Evolutionary conservation across 192 early-diverging fungal genomes (phyloP), one percentile per base, ranked within the genome.

Genomic region (Borealophlyctis nickersoniae): DNA sequence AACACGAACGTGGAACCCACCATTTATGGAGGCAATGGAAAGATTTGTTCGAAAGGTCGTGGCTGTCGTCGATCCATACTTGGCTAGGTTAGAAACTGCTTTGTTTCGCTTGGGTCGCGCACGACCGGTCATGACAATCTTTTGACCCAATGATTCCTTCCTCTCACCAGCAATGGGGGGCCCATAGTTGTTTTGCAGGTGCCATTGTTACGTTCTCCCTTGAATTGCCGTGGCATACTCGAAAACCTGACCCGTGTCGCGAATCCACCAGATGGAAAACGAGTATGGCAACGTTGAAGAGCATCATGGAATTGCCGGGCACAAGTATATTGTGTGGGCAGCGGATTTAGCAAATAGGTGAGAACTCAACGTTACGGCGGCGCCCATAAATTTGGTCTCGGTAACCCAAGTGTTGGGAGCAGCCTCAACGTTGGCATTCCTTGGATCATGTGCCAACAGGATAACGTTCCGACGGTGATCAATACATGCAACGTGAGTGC

Each of bases 211-310:
- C n/a, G n/a, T n/a, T n/a, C n/a, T n/a, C n/a, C n/a, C n/a, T n/a
- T n/a, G n/a, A n/a, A n/a, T n/a, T n/a, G n/a, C n/a, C n/a, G n/a
- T n/a, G n/a, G n/a, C n/a, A n/a, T n/a, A n/a, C n/a, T n/a, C n/a
- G n/a, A n/a, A n/a, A n/a, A n/a, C n/a, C n/a, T n/a, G n/a, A n/a
- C n/a, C n/a, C n/a, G n/a, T n/a, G n/a, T n/a, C n/a, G n/a, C n/a
- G n/a, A n/a, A 67, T 77, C 59, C 67, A 85, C 57, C 86, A 88
- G 69, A 81, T 88, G 19, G 86, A 88, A 65, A 88, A 88, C 63
- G 86, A 88, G 67, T 81, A 76, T 45, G 81, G 77, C 34, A 60
- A 72, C 63, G 53, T 67, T 65, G 60, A 70, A 56, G 49, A 24
- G 27, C 52, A 48, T 55, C 57, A 64, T 36, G 65, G 32, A n/a